Evolutionary conservation across 129 eudicot genomes (phyloP).

Genomic region (Deinandra increscens): DNA sequence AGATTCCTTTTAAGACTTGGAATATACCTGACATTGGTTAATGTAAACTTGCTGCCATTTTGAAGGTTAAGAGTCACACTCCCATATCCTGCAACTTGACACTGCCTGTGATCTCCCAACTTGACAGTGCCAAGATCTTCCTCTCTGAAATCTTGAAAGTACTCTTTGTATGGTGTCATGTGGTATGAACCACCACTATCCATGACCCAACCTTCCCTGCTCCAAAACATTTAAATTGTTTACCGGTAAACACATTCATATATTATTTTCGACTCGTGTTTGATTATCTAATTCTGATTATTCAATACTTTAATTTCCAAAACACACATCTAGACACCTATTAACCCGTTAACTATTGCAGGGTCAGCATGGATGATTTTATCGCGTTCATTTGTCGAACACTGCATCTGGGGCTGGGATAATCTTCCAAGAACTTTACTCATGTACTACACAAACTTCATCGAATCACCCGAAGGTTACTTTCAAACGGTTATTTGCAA

Average conservation of each 20-base stretch:
- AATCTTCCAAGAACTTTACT: constrained; percentile 79
- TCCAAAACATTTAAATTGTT: constrained; percentile 74
- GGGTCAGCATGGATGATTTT: constrained; percentile 95
- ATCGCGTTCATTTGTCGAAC: constrained; percentile 69
- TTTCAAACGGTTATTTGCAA: constrained; percentile 38
- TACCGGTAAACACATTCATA: constrained; percentile 46
- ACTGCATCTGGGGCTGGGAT: constrained; percentile 87
- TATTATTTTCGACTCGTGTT: background rate
- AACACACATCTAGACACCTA: background rate
- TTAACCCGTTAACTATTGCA: constrained; percentile 24
- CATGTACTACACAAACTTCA: constrained; percentile 81
- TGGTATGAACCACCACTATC: no score
- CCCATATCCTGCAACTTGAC: no score
- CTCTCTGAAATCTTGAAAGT: no score
- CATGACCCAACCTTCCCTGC: no score
- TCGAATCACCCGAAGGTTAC: constrained; percentile 83
- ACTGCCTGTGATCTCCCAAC: no score
- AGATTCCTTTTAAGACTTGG: no score
- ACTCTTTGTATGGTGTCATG: no score
- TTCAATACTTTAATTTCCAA: background rate
- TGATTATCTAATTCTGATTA: background rate
- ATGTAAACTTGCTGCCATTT: no score
- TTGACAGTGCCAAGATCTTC: no score
- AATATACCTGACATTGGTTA: no score
- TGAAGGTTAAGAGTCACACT: no score